Evolutionary conservation across 2,329 filamentous ascomycete genomes (phyloP).

Genomic region (Colletotrichum sp.): DNA sequence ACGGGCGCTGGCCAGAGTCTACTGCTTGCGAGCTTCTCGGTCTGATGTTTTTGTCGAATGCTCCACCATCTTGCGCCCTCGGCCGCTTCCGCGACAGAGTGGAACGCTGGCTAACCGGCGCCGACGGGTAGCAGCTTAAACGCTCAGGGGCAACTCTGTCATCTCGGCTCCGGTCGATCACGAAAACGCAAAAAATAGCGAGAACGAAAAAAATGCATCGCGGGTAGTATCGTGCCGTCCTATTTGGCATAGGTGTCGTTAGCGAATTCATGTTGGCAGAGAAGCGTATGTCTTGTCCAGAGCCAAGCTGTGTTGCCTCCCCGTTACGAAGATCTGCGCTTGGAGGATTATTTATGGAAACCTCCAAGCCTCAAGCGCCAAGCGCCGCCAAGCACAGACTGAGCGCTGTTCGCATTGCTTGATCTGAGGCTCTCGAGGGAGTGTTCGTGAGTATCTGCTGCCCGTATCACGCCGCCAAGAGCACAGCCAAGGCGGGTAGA

Average conservation of each 20-base stretch:
- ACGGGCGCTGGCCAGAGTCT: not conserved
- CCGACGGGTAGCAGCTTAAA: not conserved
- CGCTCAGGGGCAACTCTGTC: conserved; percentile 5
- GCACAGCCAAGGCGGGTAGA: not conserved
- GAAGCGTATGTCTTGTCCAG: not conserved
- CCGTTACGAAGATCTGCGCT: not conserved
- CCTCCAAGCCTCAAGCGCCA: conserved; percentile 2
- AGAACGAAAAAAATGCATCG: not conserved
- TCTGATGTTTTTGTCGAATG: not conserved
- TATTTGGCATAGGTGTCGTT: not conserved
- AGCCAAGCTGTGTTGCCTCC: not conserved
- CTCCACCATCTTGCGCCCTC: not conserved
- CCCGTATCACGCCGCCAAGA: not conserved
- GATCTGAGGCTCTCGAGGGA: not conserved
- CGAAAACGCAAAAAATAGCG: not conserved
- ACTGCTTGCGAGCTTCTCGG: not conserved
- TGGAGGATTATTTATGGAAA: not conserved
- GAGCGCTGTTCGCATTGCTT: not conserved
- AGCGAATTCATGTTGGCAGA: not conserved
- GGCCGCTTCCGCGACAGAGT: conserved; percentile 1
- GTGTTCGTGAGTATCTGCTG: not conserved
- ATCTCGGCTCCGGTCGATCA: conserved; percentile 1
- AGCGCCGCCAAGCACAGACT: conserved; percentile 1
- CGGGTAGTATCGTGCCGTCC: not conserved
- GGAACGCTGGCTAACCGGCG: not conserved